Percentiles rank a stretch among this genome's conserved stretches.
Evolutionary conservation across 73 alveolate species (phyloP).

Genomic region (Paramecium tetraurelia): DNA sequence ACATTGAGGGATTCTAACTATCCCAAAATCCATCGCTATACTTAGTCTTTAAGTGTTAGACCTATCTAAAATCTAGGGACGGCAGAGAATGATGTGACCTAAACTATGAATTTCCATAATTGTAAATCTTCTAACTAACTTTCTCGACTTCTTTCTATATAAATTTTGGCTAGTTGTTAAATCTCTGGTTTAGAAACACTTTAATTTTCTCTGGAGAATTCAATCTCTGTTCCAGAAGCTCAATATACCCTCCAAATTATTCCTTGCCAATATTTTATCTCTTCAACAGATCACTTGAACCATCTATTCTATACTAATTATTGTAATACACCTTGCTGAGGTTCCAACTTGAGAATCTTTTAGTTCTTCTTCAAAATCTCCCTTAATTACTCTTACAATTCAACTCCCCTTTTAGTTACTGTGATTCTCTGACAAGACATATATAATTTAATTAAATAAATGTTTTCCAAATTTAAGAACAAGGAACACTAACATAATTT

Average conservation of each 20-base stretch:
- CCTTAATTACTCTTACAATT: neutral
- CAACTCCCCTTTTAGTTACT: neutral
- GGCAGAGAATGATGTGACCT: neutral
- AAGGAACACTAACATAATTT: neutral
- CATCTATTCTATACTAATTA: neutral
- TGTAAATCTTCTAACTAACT: neutral
- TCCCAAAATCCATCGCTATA: neutral
- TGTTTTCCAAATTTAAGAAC: neutral
- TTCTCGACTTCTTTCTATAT: neutral
- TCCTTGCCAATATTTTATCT: neutral
- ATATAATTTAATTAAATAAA: neutral
- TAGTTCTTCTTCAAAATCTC: neutral
- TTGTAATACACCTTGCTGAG: neutral
- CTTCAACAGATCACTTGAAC: neutral
- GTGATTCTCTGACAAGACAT: conserved; percentile 10
- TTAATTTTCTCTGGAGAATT: neutral
- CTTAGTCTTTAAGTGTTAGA: neutral
- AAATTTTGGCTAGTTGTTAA: neutral
- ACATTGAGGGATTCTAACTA: neutral
- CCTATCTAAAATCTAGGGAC: neutral
- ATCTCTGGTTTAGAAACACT: neutral
- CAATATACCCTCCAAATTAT: neutral
- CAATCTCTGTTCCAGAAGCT: neutral
- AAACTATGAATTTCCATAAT: neutral
- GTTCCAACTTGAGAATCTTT: neutral